phyloP scores from a whole-genome alignment of 164 flowering plant genomes.

The Dillenia suffruticosa region DNA sequence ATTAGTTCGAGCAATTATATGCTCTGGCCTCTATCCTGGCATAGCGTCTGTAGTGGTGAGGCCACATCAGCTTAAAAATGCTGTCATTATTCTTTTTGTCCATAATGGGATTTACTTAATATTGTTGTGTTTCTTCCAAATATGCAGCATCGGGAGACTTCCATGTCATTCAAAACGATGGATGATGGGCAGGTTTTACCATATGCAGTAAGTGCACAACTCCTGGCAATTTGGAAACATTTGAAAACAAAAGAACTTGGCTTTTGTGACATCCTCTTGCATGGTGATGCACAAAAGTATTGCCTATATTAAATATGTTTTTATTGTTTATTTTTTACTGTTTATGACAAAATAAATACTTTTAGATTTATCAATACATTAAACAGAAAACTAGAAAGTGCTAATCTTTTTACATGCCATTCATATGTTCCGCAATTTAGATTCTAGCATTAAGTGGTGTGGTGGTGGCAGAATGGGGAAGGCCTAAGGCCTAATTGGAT shows the following conservation, averaged over 20 bases:
- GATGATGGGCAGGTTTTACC: conserved; percentile 94
- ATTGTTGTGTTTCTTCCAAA: conserved; percentile 1
- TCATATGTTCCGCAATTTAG: no score
- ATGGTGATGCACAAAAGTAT: no score
- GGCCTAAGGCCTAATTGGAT: no score
- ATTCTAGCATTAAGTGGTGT: no score
- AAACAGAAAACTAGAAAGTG: no score
- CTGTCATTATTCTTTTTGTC: not conserved
- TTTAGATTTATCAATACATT: no score
- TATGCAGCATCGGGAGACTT: conserved; percentile 88
- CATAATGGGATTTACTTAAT: conserved; percentile 3
- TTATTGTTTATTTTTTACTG: no score
- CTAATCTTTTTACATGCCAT: no score
- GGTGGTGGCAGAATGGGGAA: no score
- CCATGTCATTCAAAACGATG: conserved; percentile 99
- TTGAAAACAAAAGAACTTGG: not conserved
- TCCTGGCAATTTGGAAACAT: not conserved
- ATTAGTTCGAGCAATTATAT: conserved; percentile 89
- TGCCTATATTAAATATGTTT: no score
- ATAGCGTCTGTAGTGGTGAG: conserved; percentile 94
- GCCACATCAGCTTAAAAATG: not conserved
- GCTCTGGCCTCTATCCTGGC: conserved; percentile 97
- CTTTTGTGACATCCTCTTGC: no score
- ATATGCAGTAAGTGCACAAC: conserved; percentile 65
- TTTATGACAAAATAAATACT: no score